Percentiles rank a stretch among this genome's conserved stretches.
These are phyloP conservation scores for Glycine soja DNA, from an alignment of 306 rosid genomes.

Conservation along the genomic window DNA sequence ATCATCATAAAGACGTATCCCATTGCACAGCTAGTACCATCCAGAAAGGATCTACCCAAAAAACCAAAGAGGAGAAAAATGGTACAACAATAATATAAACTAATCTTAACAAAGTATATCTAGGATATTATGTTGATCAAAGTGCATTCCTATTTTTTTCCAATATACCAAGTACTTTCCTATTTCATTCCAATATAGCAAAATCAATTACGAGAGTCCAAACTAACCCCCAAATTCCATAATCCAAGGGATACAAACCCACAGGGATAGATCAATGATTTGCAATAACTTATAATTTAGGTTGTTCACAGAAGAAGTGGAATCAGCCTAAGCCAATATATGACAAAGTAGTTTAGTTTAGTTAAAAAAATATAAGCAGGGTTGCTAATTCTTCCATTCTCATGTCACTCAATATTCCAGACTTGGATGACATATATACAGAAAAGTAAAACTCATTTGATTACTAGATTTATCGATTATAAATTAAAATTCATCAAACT, in stretches of 20 bases:
- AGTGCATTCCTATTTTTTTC: constrained; percentile 16
- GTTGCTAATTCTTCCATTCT: neutral
- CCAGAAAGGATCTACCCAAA: neutral
- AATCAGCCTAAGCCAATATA: neutral
- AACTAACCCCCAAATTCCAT: constrained; percentile 14
- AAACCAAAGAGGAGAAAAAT: neutral
- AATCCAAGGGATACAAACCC: constrained; percentile 17
- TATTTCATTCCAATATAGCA: neutral
- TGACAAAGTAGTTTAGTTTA: no score
- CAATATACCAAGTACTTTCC: neutral
- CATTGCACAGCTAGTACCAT: neutral
- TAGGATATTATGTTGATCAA: constrained; percentile 3
- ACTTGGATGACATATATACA: neutral
- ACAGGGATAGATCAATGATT: neutral
- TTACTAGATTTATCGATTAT: constrained; percentile 2
- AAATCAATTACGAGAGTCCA: neutral
- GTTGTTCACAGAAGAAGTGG: neutral
- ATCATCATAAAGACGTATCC: neutral
- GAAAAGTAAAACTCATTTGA: neutral
- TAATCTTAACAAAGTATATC: neutral
- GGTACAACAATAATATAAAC: neutral
- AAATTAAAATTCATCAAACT: neutral
- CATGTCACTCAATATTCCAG: neutral
- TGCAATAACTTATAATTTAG: neutral
- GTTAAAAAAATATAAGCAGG: no score